These are phyloP conservation scores for Gryganskiella cystojenkinii DNA, from an alignment of 192 early-diverging fungal genomes.

Conservation along the genomic window DNA sequence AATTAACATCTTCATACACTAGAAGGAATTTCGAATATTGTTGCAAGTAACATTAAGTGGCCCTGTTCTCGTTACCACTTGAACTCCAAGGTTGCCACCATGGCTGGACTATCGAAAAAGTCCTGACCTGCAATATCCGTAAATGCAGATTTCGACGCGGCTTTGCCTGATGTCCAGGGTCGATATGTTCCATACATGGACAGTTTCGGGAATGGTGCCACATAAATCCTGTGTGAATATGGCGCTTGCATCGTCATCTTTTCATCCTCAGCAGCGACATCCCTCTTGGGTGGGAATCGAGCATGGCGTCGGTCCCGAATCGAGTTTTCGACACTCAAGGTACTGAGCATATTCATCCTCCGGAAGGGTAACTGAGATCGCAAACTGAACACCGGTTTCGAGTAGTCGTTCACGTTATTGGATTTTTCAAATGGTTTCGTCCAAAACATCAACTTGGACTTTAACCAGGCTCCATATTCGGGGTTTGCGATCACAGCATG, in stretches of 20 bases:
- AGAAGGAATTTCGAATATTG: not conserved
- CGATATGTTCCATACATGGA: conserved; percentile 48
- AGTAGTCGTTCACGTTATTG: conserved; percentile 43
- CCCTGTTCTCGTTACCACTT: conserved; percentile 29
- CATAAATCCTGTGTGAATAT: conserved; percentile 45
- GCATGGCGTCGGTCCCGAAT: conserved; percentile 14
- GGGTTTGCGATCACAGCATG: conserved; percentile 46
- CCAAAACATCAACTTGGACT: conserved; percentile 40
- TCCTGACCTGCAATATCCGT: conserved; percentile 48
- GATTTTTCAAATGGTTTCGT: conserved; percentile 31
- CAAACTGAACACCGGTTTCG: conserved; percentile 34
- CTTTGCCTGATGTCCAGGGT: conserved; percentile 6
- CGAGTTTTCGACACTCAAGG: conserved; percentile 27
- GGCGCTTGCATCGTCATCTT: conserved; percentile 7
- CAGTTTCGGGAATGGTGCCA: conserved; percentile 46
- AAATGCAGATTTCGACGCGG: conserved; percentile 29
- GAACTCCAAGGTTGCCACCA: conserved; percentile 42
- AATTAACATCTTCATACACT: not conserved
- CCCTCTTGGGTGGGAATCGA: conserved; percentile 14
- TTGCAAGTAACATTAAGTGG: not conserved
- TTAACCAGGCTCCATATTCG: conserved; percentile 13
- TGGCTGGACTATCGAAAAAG: conserved; percentile 50
- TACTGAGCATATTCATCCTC: conserved; percentile 7
- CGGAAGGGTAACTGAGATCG: conserved; percentile 47
- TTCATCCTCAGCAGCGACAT: conserved; percentile 10